Evolutionary conservation across 108 stramenopile genomes (phyloP).

Genomic region (Fistulifera solaris): DNA sequence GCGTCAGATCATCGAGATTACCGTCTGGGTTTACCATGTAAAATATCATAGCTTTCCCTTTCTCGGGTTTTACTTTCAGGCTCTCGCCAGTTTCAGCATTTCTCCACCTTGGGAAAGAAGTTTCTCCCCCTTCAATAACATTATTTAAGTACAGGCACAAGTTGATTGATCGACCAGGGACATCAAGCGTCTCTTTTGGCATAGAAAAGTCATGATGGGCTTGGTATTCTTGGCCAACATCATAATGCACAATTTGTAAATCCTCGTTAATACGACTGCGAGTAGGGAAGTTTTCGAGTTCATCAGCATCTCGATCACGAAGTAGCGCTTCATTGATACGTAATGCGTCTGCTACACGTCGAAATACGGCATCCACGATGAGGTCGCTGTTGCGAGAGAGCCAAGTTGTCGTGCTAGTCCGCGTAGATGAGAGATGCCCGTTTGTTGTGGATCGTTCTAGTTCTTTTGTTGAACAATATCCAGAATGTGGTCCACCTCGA

Average conservation of each 20-base stretch:
- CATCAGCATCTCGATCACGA: constrained; percentile 15
- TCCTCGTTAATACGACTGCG: constrained; percentile 22
- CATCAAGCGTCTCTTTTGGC: constrained; percentile 19
- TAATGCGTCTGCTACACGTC: constrained; percentile 36
- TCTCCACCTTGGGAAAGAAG: constrained; percentile 35
- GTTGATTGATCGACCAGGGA: constrained; percentile 43
- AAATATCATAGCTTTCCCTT: constrained; percentile 46
- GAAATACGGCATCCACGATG: constrained; percentile 33
- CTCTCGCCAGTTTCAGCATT: constrained; percentile 26
- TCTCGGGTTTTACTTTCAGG: constrained; percentile 26
- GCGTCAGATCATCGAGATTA: constrained; percentile 60
- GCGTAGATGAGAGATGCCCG: constrained; percentile 25
- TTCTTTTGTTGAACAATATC: constrained; percentile 16
- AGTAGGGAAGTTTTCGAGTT: constrained; percentile 9
- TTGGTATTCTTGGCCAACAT: constrained; percentile 27
- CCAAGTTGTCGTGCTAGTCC: constrained; percentile 38
- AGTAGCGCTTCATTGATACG: constrained; percentile 41
- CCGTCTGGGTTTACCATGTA: constrained; percentile 64
- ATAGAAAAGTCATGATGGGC: constrained; percentile 43
- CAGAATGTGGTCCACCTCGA: constrained; percentile 46
- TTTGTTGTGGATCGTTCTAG: constrained; percentile 38
- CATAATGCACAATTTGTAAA: constrained; percentile 45
- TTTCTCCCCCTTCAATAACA: constrained; percentile 37
- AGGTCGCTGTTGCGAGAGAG: constrained; percentile 20
- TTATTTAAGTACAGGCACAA: constrained; percentile 57